These are phyloP conservation scores for Exidia glandulosa DNA, from an alignment of 768 basidiomycete species.

Conservation along the genomic window DNA sequence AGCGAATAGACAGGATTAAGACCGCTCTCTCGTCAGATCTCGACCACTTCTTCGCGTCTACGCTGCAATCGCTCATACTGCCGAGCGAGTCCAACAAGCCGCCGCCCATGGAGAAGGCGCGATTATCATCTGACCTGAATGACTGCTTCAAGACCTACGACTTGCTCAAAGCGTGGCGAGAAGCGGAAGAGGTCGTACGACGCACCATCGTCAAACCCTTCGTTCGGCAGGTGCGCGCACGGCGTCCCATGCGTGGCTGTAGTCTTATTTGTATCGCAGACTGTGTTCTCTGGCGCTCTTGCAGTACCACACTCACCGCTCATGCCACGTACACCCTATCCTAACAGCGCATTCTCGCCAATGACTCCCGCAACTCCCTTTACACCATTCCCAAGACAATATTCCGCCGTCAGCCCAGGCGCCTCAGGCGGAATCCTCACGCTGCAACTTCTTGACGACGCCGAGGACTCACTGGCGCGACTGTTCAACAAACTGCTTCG, in stretches of 20 bases:
- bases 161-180: conserved; percentile 65
- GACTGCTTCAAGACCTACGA: conserved; percentile 79
- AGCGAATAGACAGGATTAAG: conserved; percentile 78
- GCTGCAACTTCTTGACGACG: conserved; percentile 50
- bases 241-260: not conserved
- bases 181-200: conserved; percentile 80
- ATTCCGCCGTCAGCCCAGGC: conserved; percentile 15
- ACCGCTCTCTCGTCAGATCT: conserved; percentile 79
- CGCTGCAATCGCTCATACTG: conserved; percentile 34
- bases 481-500: conserved; percentile 74
- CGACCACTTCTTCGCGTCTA: conserved; percentile 65
- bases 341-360: conserved; percentile 30
- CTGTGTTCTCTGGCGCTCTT: conserved; percentile 62
- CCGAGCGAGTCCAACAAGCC: conserved; percentile 29
- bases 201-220: conserved; percentile 63
- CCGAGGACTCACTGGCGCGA: conserved; percentile 55
- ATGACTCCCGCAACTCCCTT: conserved; percentile 44
- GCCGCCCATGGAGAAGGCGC: conserved; percentile 42
- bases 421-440: conserved; percentile 20
- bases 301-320: conserved; percentile 61
- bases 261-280: conserved; percentile 31
- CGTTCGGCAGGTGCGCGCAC: conserved; percentile 51
- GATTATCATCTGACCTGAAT: conserved; percentile 51
- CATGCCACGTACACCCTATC: conserved; percentile 65
- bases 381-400: conserved; percentile 31